A percentile compares a stretch with the other conserved stretches of the same genome.
phyloP scores from a whole-genome alignment of 495 filamentous ascomycete genomes.

The Penicillium goetzii region DNA sequence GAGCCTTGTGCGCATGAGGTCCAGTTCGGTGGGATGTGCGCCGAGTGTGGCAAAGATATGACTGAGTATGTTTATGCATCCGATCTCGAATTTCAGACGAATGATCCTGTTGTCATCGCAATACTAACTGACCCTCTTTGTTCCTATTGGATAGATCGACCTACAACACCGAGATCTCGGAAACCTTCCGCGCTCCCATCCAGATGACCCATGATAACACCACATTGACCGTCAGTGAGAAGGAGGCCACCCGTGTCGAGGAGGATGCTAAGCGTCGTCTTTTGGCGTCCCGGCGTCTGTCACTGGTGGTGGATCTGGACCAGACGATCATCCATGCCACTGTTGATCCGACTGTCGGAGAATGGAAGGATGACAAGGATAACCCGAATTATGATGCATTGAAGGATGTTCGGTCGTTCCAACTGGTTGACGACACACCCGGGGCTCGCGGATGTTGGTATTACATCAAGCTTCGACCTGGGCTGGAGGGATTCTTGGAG shows the following conservation, averaged over 20 bases:
- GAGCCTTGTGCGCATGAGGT: constrained; percentile 90
- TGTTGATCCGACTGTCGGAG: constrained; percentile 92
- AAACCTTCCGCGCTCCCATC: constrained; percentile 81
- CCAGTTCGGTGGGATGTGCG: constrained; percentile 89
- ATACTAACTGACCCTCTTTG: neutral
- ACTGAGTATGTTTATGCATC: constrained; percentile 60
- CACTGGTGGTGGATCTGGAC: constrained; percentile 94
- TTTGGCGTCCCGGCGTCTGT: constrained; percentile 77
- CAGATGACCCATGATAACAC: constrained; percentile 93
- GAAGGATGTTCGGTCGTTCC: constrained; percentile 83
- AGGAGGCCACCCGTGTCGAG: constrained; percentile 79
- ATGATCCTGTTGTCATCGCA: neutral
- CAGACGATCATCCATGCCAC: constrained; percentile 99
- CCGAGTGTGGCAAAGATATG: constrained; percentile 96
- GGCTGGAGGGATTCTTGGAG: constrained; percentile 79
- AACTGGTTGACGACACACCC: constrained; percentile 82
- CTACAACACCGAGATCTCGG: constrained; percentile 61
- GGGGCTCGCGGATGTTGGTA: constrained; percentile 81
- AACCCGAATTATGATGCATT: constrained; percentile 93
- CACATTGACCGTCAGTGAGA: constrained; percentile 69
- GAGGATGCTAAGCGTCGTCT: constrained; percentile 83
- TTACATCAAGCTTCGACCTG: constrained; percentile 98
- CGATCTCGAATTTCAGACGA: neutral
- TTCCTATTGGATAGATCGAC: constrained; percentile 43
- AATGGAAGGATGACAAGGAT: constrained; percentile 86